Percentiles rank a stretch among this genome's conserved stretches.
These are phyloP conservation scores for Botrytis porri DNA, from an alignment of 2,329 filamentous ascomycete species.

Conservation along the genomic window DNA sequence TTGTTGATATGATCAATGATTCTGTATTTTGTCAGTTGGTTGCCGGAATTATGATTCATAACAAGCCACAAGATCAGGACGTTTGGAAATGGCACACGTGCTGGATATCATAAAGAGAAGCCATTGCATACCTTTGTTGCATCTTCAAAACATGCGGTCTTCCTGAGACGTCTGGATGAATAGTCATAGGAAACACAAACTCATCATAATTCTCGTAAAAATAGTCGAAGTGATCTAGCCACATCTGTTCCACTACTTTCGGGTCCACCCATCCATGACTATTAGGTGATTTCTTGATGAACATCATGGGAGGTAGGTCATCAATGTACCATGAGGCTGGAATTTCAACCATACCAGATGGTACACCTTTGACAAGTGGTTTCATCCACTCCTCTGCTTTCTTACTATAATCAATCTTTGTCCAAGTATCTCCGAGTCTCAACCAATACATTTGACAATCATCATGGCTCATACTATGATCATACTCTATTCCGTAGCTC, in stretches of 20 bases:
- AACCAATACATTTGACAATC: slow-evolving; percentile 65
- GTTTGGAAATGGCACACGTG: slow-evolving; percentile 59
- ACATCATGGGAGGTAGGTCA: slow-evolving; percentile 68
- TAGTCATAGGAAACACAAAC: slow-evolving; percentile 74
- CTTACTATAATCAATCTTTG: slow-evolving; percentile 64
- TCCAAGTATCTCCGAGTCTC: slow-evolving; percentile 62
- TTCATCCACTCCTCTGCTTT: slow-evolving; percentile 65
- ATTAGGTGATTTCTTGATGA: slow-evolving; percentile 64
- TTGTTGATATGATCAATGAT: slow-evolving; percentile 68
- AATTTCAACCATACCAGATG: slow-evolving; percentile 65
- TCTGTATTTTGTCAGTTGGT: slow-evolving; percentile 39
- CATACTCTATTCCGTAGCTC: slow-evolving; percentile 66
- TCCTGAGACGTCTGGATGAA: slow-evolving; percentile 71
- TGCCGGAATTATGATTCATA: background rate
- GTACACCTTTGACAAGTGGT: slow-evolving; percentile 55
- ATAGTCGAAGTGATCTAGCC: slow-evolving; percentile 62
- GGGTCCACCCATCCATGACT: slow-evolving; percentile 57
- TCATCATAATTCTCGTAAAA: slow-evolving; percentile 75
- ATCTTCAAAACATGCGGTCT: slow-evolving; percentile 70
- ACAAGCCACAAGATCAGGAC: background rate
- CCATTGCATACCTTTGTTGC: slow-evolving; percentile 58
- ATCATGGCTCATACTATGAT: slow-evolving; percentile 64
- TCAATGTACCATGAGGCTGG: slow-evolving; percentile 60
- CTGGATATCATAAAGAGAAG: slow-evolving; percentile 52
- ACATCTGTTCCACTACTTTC: slow-evolving; percentile 46